Conservation (phyloP, 2,329 filamentous ascomycete species). For the Colletotrichum magnum region DNA sequence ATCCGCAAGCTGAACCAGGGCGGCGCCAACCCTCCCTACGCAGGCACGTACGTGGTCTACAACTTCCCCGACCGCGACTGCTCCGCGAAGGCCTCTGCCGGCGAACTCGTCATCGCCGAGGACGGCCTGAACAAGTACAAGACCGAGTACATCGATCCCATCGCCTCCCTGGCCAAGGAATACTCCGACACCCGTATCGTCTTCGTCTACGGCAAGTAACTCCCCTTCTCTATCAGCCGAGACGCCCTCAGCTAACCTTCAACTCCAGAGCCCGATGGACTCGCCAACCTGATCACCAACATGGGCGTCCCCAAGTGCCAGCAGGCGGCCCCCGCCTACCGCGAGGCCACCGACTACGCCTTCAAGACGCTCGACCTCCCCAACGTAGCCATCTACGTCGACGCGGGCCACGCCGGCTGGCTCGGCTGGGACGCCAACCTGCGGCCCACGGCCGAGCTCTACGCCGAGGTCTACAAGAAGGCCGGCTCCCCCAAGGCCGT, state of each 20-base stretch:
- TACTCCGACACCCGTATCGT: conserved; percentile 33
- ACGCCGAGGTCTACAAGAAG: conserved; percentile 49
- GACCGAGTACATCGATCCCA: conserved; percentile 50
- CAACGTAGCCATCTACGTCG: conserved; percentile 55
- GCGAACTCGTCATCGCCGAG: conserved; percentile 49
- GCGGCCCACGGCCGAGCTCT: conserved; percentile 46
- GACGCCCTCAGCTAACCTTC: conserved; percentile 42
- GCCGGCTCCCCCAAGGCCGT: conserved; percentile 52
- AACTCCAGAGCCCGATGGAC: conserved; percentile 48
- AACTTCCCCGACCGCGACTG: conserved; percentile 57
- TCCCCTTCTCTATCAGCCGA: conserved; percentile 39
- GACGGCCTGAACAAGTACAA: conserved; percentile 50
- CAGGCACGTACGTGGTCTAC: conserved; percentile 52
- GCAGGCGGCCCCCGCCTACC: conserved; percentile 47
- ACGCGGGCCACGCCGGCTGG: conserved; percentile 56
- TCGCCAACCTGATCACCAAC: conserved; percentile 55
- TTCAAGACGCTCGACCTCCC: conserved; percentile 51
- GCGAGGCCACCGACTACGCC: conserved; percentile 51
- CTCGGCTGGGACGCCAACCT: conserved; percentile 52
- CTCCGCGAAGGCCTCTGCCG: conserved; percentile 53
- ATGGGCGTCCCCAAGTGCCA: conserved; percentile 48
- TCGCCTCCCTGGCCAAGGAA: conserved; percentile 39
- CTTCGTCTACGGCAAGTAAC: conserved; percentile 41
- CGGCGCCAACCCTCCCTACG: conserved; percentile 43
- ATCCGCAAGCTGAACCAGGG: conserved; percentile 43